Conservation (phyloP, 768 basidiomycete genomes). For the Mycena rebaudengoi region DNA sequence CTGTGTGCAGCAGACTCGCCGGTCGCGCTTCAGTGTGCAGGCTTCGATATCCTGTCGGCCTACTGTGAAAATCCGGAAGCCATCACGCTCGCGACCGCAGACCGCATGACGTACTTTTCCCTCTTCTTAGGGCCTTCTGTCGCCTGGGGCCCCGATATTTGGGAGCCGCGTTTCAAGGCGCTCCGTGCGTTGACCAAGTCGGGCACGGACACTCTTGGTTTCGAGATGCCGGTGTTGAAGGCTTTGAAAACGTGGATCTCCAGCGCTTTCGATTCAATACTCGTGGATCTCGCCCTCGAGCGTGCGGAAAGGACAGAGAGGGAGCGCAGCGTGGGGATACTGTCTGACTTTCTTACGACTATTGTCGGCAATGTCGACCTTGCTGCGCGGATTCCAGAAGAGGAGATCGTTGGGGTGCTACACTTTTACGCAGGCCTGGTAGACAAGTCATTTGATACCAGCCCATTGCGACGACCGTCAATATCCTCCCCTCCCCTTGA, state of each 20-base stretch:
- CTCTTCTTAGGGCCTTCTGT: conserved; percentile 59
- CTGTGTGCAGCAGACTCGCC: conserved; percentile 67
- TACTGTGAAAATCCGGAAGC: conserved; percentile 72
- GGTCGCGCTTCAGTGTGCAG: conserved; percentile 66
- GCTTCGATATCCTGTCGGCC: conserved; percentile 75
- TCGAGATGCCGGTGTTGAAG: conserved; percentile 65
- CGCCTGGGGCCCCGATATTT: conserved; percentile 72
- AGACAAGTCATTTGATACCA: conserved; percentile 38
- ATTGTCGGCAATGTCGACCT: conserved; percentile 61
- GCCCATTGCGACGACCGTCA: conserved; percentile 12
- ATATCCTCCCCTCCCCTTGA: conserved; percentile 47
- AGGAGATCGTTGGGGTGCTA: conserved; percentile 63
- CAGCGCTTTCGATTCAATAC: conserved; percentile 65
- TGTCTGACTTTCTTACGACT: conserved; percentile 64
- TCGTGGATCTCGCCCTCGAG: conserved; percentile 43
- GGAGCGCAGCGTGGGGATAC: conserved; percentile 68
- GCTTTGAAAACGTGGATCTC: conserved; percentile 73
- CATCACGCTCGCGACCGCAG: conserved; percentile 56
- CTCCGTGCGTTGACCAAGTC: conserved; percentile 68
- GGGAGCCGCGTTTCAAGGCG: conserved; percentile 76
- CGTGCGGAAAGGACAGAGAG: conserved; percentile 60
- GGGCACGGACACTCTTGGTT: conserved; percentile 68
- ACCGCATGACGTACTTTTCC: conserved; percentile 70
- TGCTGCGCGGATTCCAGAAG: conserved; percentile 67
- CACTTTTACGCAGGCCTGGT: conserved; percentile 69